Conservation (phyloP, 192 early-diverging fungal genomes). For the Umbelopsis sp. region DNA sequence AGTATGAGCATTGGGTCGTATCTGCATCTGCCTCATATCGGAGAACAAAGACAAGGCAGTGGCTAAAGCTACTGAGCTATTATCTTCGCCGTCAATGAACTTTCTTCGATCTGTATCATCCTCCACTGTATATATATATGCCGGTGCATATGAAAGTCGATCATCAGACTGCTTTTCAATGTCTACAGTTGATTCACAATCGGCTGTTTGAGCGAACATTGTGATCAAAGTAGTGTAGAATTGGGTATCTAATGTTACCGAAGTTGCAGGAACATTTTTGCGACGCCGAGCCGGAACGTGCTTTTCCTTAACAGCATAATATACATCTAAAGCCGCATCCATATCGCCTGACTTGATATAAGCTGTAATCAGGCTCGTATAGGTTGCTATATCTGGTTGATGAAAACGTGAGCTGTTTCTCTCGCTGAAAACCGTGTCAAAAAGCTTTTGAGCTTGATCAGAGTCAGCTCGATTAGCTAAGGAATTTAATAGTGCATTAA, state of each 20-base stretch:
- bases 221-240: slow-evolving; percentile 22
- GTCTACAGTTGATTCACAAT: not conserved
- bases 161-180: not conserved
- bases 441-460: slow-evolving; percentile 30
- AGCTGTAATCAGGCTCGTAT: slow-evolving; percentile 32
- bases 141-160: slow-evolving; percentile 4
- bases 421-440: slow-evolving; percentile 29
- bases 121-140: slow-evolving; percentile 5
- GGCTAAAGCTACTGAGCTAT: slow-evolving; percentile 6
- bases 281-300: slow-evolving; percentile 6
- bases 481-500: slow-evolving; percentile 31
- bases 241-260: slow-evolving; percentile 9
- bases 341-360: slow-evolving; percentile 29
- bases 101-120: slow-evolving; percentile 10
- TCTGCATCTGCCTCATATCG: slow-evolving; percentile 37
- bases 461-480: slow-evolving; percentile 28
- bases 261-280: not conserved
- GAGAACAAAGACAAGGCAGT: slow-evolving; percentile 31
- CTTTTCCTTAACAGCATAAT: slow-evolving; percentile 29
- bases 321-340: slow-evolving; percentile 35
- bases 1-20: slow-evolving; percentile 30
- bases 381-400: slow-evolving; percentile 31
- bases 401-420: not conserved
- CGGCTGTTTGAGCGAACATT: slow-evolving; percentile 10
- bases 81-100: not conserved